phyloP scores from a whole-genome alignment of 257 asterid species.

The Plectranthus barbatus region DNA sequence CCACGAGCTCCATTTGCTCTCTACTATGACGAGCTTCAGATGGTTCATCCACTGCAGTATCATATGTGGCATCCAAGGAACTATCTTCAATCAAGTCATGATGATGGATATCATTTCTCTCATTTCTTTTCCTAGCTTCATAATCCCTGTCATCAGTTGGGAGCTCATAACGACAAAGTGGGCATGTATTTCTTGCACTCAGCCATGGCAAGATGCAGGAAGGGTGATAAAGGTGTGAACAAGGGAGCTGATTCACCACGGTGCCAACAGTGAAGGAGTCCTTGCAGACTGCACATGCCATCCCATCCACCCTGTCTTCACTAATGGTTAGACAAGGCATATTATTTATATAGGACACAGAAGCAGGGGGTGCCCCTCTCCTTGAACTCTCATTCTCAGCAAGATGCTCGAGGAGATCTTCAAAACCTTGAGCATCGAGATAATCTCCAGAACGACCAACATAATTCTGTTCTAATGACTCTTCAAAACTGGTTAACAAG shows the following conservation, averaged over 20 bases:
- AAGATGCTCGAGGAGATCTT: conserved; percentile 50
- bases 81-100: conserved; percentile 27
- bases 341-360: conserved; percentile 45
- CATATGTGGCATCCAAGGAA: conserved; percentile 20
- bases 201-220: conserved; percentile 85
- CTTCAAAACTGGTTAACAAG: conserved; percentile 29
- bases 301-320: conserved; percentile 38
- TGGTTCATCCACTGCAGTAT: conserved; percentile 22
- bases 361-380: conserved; percentile 80
- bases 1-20: conserved; percentile 17
- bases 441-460: conserved; percentile 33
- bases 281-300: conserved; percentile 88
- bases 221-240: conserved; percentile 75
- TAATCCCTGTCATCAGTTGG: conserved; percentile 83
- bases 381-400: conserved; percentile 47
- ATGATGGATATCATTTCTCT: conserved; percentile 16
- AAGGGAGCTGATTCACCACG: conserved; percentile 72
- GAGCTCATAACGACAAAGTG: conserved; percentile 86
- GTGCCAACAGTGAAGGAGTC: conserved; percentile 51
- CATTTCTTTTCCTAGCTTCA: conserved; percentile 44
- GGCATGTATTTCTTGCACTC: conserved; percentile 77
- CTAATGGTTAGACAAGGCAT: conserved; percentile 40
- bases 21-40: conserved; percentile 10
- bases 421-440: conserved; percentile 45
- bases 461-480: conserved; percentile 25